A percentile compares a stretch with the other conserved stretches of the same genome.
phyloP scores from a whole-genome alignment of 495 filamentous ascomycete genomes.

The Geopyxis carbonaria region DNA sequence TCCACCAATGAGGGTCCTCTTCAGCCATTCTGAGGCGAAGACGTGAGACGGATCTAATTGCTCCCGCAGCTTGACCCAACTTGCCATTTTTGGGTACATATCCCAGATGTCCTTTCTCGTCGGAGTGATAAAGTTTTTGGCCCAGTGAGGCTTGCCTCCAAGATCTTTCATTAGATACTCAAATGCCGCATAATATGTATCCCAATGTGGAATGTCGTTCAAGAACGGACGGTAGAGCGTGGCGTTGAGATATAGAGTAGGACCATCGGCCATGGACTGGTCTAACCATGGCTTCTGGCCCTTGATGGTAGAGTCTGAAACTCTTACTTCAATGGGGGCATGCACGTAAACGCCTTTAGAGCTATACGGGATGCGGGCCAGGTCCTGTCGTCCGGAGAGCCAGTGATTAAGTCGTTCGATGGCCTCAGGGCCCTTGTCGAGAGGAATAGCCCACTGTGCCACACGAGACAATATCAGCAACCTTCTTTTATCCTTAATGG shows the following conservation, averaged over 20 bases:
- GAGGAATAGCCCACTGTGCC: slow-evolving; percentile 72
- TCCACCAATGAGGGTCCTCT: slow-evolving; percentile 45
- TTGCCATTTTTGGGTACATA: slow-evolving; percentile 31
- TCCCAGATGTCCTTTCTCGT: slow-evolving; percentile 37
- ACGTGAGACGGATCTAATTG: slow-evolving; percentile 70
- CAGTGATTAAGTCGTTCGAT: slow-evolving; percentile 67
- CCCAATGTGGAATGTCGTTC: slow-evolving; percentile 56
- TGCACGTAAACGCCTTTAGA: slow-evolving; percentile 71
- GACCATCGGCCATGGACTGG: slow-evolving; percentile 42
- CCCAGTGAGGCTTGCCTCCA: slow-evolving; percentile 87
- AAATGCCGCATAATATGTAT: slow-evolving; percentile 81
- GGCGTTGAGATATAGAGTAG: slow-evolving; percentile 87
- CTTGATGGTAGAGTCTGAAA: slow-evolving; percentile 30
- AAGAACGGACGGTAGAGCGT: slow-evolving; percentile 85
- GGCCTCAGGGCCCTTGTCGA: slow-evolving; percentile 78
- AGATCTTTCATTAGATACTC: slow-evolving; percentile 90
- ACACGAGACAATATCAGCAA: too few species aligned
- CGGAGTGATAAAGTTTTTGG: slow-evolving; percentile 70
- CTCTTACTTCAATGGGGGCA: slow-evolving; percentile 82
- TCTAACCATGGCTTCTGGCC: slow-evolving; percentile 60
- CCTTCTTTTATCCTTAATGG: too few species aligned
- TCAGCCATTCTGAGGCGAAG: slow-evolving; percentile 85
- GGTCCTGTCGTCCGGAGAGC: slow-evolving; percentile 49
- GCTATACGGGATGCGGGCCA: slow-evolving; percentile 61
- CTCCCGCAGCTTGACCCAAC: slow-evolving; percentile 18